A percentile compares a stretch with the other conserved stretches of the same genome.
These are phyloP conservation scores for Hypoxylon subgilvum DNA, from an alignment of 495 filamentous ascomycete species.

Conservation along the genomic window DNA sequence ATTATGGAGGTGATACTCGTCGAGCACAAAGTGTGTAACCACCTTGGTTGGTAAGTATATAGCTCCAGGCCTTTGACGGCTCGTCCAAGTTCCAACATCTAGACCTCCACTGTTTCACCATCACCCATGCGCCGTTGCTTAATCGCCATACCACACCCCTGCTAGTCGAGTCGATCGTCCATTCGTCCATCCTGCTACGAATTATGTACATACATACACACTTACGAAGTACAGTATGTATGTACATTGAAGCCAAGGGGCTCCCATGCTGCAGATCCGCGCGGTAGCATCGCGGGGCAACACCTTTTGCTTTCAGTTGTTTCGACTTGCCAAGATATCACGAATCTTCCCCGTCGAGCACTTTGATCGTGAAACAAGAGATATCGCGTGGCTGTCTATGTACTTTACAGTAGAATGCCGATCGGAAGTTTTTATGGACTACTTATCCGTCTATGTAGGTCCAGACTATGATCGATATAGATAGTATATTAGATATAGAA, in stretches of 20 bases:
- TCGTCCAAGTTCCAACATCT: slow-evolving; percentile 3
- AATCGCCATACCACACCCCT: slow-evolving; percentile 17
- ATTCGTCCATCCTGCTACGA: slow-evolving; percentile 20
- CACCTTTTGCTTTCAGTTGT: too few species aligned
- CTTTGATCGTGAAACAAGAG: slow-evolving; percentile 18
- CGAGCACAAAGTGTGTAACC: neutral
- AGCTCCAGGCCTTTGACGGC: neutral
- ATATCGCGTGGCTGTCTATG: slow-evolving; percentile 10
- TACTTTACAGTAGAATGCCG: neutral
- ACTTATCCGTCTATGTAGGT: too few species aligned
- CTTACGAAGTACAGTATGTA: too few species aligned
- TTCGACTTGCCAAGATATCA: slow-evolving; percentile 28
- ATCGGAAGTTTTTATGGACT: slow-evolving; percentile 12
- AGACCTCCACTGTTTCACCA: slow-evolving; percentile 30
- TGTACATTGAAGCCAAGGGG: too few species aligned
- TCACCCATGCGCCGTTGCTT: slow-evolving; percentile 12
- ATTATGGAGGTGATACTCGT: too few species aligned
- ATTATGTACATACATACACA: too few species aligned
- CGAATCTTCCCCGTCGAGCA: slow-evolving; percentile 13
- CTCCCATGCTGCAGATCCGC: slow-evolving; percentile 24
- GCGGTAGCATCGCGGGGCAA: slow-evolving; percentile 29
- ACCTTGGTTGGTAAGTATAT: too few species aligned
- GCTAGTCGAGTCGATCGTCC: slow-evolving; percentile 5
- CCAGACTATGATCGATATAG: too few species aligned
- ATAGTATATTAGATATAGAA: neutral